Percentiles rank a stretch among this genome's conserved stretches.
Conservation (phyloP, 2,329 filamentous ascomycete genomes). For the Alternaria triticina region DNA sequence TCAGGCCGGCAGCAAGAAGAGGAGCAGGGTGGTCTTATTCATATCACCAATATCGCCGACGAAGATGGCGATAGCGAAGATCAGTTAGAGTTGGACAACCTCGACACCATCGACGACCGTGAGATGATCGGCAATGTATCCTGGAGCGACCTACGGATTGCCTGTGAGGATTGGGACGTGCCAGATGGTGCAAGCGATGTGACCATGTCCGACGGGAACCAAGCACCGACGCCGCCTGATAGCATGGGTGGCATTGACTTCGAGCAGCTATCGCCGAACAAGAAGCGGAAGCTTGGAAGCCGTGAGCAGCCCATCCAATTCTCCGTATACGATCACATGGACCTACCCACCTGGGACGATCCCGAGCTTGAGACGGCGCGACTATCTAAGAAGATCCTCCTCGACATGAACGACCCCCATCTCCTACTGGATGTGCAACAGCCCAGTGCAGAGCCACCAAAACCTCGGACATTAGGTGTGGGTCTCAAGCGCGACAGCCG, state of each 20-base stretch:
- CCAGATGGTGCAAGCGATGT: constrained; percentile 47
- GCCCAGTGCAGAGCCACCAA: constrained; percentile 67
- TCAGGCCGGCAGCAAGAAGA: constrained; percentile 53
- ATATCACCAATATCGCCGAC: constrained; percentile 50
- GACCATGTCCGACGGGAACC: constrained; percentile 38
- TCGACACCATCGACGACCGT: constrained; percentile 62
- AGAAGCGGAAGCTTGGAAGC: constrained; percentile 67
- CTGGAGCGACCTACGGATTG: constrained; percentile 80
- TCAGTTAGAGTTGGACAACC: constrained; percentile 55
- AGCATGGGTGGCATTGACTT: constrained; percentile 34
- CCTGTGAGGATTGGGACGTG: constrained; percentile 85
- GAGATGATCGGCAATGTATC: constrained; percentile 77
- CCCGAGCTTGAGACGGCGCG: constrained; percentile 76
- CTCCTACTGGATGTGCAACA: constrained; percentile 82
- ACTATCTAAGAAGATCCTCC: constrained; percentile 76
- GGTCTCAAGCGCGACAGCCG: constrained; percentile 72
- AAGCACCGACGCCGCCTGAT: constrained; percentile 35
- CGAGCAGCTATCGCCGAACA: constrained; percentile 50
- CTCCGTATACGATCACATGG: constrained; percentile 46
- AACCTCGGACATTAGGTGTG: constrained; percentile 54
- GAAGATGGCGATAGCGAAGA: constrained; percentile 53
- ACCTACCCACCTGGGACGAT: constrained; percentile 74
- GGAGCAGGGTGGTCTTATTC: constrained; percentile 64
- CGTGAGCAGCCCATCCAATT: constrained; percentile 33
- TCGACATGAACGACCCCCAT: constrained; percentile 88